Evolutionary conservation across 805 yeast species (phyloP).

Genomic region (Ogataea henricii): DNA sequence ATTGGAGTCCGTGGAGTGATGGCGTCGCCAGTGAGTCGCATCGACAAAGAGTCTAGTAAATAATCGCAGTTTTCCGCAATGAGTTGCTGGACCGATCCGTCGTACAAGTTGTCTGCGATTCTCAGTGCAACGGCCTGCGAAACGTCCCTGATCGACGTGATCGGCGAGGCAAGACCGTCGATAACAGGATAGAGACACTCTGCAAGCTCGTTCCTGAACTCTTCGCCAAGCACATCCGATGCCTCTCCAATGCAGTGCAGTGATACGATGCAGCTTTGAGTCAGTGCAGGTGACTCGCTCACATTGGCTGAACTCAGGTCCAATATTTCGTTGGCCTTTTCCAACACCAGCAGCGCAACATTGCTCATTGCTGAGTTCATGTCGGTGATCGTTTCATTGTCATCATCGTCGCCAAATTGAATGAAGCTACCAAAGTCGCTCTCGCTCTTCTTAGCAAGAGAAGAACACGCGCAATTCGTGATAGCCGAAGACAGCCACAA

Average conservation of each 20-base stretch:
- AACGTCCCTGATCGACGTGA: conserved; percentile 45
- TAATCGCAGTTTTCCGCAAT: conserved; percentile 76
- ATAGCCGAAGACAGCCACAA: conserved; percentile 44
- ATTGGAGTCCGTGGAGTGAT: conserved; percentile 74
- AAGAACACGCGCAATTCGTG: conserved; percentile 11
- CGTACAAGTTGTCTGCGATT: conserved; percentile 53
- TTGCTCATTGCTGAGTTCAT: background rate
- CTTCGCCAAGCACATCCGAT: conserved; percentile 35
- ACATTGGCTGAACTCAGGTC: conserved; percentile 34
- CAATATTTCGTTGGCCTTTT: conserved; percentile 45
- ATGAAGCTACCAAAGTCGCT: conserved; percentile 21
- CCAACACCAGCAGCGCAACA: conserved; percentile 34
- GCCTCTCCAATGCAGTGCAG: conserved; percentile 44
- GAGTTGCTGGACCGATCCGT: conserved; percentile 56
- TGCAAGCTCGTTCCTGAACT: conserved; percentile 58
- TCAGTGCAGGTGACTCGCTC: conserved; percentile 12
- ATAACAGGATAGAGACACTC: conserved; percentile 74
- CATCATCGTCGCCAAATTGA: conserved; percentile 10
- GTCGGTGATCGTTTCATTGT: conserved; percentile 13
- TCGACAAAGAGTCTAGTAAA: conserved; percentile 74
- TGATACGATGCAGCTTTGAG: conserved; percentile 36
- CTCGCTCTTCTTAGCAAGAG: too few species aligned
- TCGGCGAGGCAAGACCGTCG: conserved; percentile 64
- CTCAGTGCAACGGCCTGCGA: conserved; percentile 55
- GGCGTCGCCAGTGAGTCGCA: conserved; percentile 65